Conservation (phyloP, 805 yeast species). For the Teunomyces barrocoloradensis region DNA sequence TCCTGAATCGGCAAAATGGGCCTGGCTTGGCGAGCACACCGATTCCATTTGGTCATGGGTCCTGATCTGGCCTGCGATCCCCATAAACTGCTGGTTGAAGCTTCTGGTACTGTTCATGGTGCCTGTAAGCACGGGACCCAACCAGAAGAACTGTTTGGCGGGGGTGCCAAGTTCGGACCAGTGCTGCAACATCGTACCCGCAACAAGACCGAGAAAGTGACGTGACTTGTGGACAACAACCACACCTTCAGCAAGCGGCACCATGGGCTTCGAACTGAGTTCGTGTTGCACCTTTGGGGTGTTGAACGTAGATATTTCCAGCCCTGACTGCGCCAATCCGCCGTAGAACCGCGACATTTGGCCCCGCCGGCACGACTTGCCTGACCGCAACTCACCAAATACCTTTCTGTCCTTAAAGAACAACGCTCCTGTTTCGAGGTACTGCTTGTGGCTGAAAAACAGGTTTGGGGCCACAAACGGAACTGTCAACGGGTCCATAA, state of each 20-base stretch:
- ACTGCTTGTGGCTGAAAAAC: conserved; percentile 11
- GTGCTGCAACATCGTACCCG: conserved; percentile 8
- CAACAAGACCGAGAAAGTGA: conserved; percentile 8
- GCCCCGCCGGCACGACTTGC: background rate
- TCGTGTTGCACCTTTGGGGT: background rate
- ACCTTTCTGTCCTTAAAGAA: conserved; percentile 23
- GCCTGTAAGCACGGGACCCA: conserved; percentile 8
- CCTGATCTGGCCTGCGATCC: conserved; percentile 8
- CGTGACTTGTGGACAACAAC: conserved; percentile 7
- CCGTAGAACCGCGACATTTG: background rate
- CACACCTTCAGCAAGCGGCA: conserved; percentile 5
- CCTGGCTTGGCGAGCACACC: conserved; percentile 8
- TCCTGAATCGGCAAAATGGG: conserved; percentile 10
- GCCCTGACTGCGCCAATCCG: background rate
- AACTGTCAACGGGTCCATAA: conserved; percentile 8
- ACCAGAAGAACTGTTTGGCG: conserved; percentile 11
- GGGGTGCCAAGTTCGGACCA: conserved; percentile 5
- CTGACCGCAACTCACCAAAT: conserved; percentile 1
- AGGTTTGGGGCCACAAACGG: conserved; percentile 9
- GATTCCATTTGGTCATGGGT: conserved; percentile 4
- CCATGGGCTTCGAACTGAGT: background rate
- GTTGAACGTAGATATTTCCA: background rate
- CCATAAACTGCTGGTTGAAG: conserved; percentile 10
- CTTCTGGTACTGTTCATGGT: background rate
- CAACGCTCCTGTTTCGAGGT: conserved; percentile 16